Base-by-base conservation (phyloP, 306 rosid genomes). In the Oxytropis ochrocephala region DNA sequence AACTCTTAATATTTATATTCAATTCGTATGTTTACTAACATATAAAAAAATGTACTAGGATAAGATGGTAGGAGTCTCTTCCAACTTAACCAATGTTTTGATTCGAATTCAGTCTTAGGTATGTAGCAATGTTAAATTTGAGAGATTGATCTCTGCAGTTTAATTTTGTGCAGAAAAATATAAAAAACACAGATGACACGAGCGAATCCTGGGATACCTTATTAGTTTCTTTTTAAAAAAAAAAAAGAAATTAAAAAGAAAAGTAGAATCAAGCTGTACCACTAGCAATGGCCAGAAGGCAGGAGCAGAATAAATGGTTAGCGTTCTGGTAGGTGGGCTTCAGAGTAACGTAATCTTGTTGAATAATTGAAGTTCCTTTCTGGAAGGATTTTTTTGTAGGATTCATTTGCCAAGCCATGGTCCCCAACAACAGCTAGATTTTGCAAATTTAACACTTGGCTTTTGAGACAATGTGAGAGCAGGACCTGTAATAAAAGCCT, bases 391-490 rank as follows among this genome's bases (percentile, higher is more conserved):
- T n/a, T 69, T 70, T 65, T 61, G 39, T 64, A 68, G 67, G 78
- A 62, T 75, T 71, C 76, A 55, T 36, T 71, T 76, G 24, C 53
- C 46, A 84, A n/a, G n/a, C n/a, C n/a, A 35, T 74, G 95, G 89
- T 84, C 89, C 89, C 88, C 81, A 81, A 64, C 54, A 73, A 35
- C 76, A 69, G 82, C 36, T 73, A 74, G 84, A 77, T n/a, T 75
- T 80, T 76, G 75, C 82, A 55, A 56, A 77, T 77, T 81, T 74
- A 78, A 67, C 75, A 69, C 83, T 55, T 58, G 62, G 59, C 62
- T 49, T 52, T 41, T 13, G 44, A 74, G 59, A 48, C 48, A 18
- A 77, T 36, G 75, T 57, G 48, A 55, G 41, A 59, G 38, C 81
- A 72, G 81, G 73, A 56, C 52, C 70, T 78, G 78, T 64, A 49